Evolutionary conservation across 2,329 filamentous ascomycete genomes (phyloP), one percentile per base, ranked within the genome.

Genomic region (Sphaceloma murrayae): DNA sequence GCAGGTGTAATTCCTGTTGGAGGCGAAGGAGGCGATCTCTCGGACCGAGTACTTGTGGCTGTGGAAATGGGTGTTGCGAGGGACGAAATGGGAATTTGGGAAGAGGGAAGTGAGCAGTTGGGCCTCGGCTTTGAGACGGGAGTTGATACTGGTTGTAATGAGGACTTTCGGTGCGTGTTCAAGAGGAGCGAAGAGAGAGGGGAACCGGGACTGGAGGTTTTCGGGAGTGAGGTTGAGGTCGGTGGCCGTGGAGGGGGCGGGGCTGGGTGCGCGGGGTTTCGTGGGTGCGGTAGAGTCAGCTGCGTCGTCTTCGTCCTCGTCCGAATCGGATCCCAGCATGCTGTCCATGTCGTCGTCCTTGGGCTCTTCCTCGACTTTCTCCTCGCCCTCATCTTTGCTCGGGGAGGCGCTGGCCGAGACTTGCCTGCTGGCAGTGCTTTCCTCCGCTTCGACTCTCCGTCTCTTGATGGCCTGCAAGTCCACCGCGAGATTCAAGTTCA

Each of bases 11-110:
- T 82, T 78, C 34, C 86, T 75, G 56, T 89, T 86, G 10, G 77
- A 64, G 26, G 89, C 89, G 59, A 89, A 96, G 51, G 79, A 77
- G 56, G 83, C 78, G 53, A 98, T 96, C 62, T 98, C 91, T 39
- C 84, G 77, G 17, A 98, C 74, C 17, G 82, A 89, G 68, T 94
- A 96, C 60, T 94, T 93, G 71, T 95, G 80, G 6, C 79, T 77
- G 62, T 88, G 86, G 43, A 78, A 78, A 62, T 95, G 87, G 8
- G 80, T 77, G 5, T 84, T 87, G 47, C 91, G 82, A 2, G 80
- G 85, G 54, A 98, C 83, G 65, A 96, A 95, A 33, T 69, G 72
- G 54, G 70, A 73, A 62, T 82, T 81, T 46, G 91, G 89, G 66
- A 96, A 93, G 48, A 96, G 68, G 7, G 75, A 74, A 49, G 81